phyloP scores from a whole-genome alignment of 257 asterid species.

The Echites panduratus region DNA sequence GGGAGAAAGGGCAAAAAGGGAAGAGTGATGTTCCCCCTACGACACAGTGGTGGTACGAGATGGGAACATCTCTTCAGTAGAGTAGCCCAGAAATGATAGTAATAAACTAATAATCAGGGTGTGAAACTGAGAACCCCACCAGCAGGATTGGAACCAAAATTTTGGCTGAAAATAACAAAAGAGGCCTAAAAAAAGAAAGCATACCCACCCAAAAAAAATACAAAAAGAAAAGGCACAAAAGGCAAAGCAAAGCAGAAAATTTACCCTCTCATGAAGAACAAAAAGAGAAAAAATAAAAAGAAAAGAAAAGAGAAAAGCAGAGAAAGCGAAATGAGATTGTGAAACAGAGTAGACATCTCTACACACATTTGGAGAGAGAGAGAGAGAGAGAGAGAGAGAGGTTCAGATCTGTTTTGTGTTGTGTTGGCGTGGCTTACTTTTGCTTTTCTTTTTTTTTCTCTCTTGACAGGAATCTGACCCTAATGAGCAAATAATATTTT shows the following conservation, averaged over 20 bases:
- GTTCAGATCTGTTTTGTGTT: conserved; percentile 5
- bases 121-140: conserved; percentile 16
- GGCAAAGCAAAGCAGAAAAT: conserved; percentile 14
- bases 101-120: background rate
- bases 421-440: conserved; percentile 60
- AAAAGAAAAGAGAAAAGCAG: conserved; percentile 16
- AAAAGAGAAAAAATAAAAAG: background rate
- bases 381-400: conserved; percentile 20
- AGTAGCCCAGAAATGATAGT: background rate
- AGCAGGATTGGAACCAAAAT: conserved; percentile 21
- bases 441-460: conserved; percentile 40
- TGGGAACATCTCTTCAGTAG: background rate
- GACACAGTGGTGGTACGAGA: background rate
- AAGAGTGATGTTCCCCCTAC: conserved; percentile 13
- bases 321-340: conserved; percentile 51
- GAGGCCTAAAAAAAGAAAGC: conserved; percentile 20
- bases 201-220: conserved; percentile 13
- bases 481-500: too few species aligned
- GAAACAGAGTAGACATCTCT: conserved; percentile 21
- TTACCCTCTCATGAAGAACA: background rate
- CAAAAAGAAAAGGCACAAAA: conserved; percentile 12
- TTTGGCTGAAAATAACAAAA: conserved; percentile 30
- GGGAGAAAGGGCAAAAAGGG: background rate
- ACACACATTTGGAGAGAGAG: conserved; percentile 12
- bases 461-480: conserved; percentile 65